These are phyloP conservation scores for Penicillium crystallinum DNA, from an alignment of 495 filamentous ascomycete genomes.

Conservation along the genomic window DNA sequence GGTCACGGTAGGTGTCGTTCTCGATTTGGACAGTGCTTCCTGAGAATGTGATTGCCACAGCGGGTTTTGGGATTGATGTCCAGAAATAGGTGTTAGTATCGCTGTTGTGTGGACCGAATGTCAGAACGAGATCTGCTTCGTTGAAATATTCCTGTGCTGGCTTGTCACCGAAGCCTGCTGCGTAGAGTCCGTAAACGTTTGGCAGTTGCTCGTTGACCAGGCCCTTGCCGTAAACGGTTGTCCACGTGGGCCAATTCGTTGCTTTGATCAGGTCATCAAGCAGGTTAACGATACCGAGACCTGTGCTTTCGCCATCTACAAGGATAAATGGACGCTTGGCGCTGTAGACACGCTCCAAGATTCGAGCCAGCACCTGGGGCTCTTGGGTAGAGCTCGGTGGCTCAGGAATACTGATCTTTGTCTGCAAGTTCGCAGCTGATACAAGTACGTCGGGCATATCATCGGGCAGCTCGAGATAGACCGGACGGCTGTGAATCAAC, in stretches of 20 bases:
- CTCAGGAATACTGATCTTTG: conserved; percentile 10
- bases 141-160: conserved; percentile 24
- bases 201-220: conserved; percentile 32
- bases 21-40: conserved; percentile 27
- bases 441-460: conserved; percentile 37
- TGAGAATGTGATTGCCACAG: conserved; percentile 25
- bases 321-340: conserved; percentile 33
- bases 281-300: conserved; percentile 23
- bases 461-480: conserved; percentile 41
- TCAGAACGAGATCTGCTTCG: conserved; percentile 28
- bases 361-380: conserved; percentile 11
- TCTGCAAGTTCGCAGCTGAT: conserved; percentile 19
- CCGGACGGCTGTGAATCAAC: conserved; percentile 35
- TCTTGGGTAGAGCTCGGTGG: conserved; percentile 14
- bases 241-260: conserved; percentile 32
- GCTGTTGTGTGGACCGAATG: conserved; percentile 31
- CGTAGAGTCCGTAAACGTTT: conserved; percentile 36
- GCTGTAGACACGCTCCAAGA: conserved; percentile 28
- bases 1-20: conserved; percentile 22
- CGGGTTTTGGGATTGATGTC: conserved; percentile 23
- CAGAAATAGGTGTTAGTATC: conserved; percentile 35
- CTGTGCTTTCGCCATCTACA: conserved; percentile 31
- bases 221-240: conserved; percentile 32
- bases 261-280: conserved; percentile 25
- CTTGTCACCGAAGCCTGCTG: conserved; percentile 20